Base-by-base conservation (phyloP, 441 rosid species). In the Hypseocharis bilobata region DNA sequence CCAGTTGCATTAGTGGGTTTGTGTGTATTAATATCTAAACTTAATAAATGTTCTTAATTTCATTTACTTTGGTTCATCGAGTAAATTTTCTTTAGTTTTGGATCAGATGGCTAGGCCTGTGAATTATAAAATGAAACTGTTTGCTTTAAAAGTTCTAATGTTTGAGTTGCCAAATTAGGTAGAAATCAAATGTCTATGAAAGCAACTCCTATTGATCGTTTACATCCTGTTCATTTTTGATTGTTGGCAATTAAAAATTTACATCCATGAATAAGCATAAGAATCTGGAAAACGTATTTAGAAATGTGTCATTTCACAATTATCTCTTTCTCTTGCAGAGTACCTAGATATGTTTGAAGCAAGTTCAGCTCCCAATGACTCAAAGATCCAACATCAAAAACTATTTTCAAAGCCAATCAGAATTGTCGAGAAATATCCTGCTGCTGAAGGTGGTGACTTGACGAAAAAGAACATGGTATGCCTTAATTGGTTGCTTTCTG, bases 401-500 rank as follows among this genome's bases (percentile, higher is more conserved):
- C 80, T 90, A n/a, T 90, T 90, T 72, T 77, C 83, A 11, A 72
- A 78, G 73, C 94, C 98, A 30, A 75, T 82, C 63, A 88, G 94
- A 72, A 73, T 92, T 30, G 77, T 85, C 76, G 94, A 84, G 75
- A 88, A 84, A 71, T 90, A 88, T 69, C 91, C 96, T 45, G 91
- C 88, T 30, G 86, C 94, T 63, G 89, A 85, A 69, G 90, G 84
- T 61, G 93, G 79, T 67, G 91, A 86, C 76, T 72, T 84, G 62
- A 79, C 75, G 68, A 92, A 82, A 84, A 87, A 90, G 84, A 85
- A 87, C 78, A 92, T 92, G 96, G 89, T 88, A 32, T 88, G 91
- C 87, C 84, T 92, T 49, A 92, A 88, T 70, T 92, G 97, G 98
- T 76, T 92, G 76, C 87, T 88, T 16, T 83, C 91, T 59, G 98